phyloP scores from a whole-genome alignment of 345 rosid genomes.

The Eucalyptus tenuipes region DNA sequence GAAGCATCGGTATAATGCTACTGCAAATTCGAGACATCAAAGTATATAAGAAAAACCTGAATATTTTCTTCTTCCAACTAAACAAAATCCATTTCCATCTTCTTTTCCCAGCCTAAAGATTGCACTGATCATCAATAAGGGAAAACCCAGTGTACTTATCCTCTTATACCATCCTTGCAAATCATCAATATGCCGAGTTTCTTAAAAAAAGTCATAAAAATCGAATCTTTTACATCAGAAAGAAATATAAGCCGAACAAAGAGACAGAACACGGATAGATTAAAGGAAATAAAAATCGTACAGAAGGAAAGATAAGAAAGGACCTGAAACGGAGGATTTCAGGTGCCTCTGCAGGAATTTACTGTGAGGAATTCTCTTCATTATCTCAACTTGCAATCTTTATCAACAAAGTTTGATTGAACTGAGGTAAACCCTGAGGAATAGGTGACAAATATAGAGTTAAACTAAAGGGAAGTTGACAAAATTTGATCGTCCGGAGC shows the following conservation, averaged over 20 bases:
- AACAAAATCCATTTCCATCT: background rate
- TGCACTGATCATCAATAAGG: background rate
- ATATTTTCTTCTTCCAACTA: background rate
- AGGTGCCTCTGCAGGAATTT: constrained; percentile 48
- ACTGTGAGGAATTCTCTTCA: constrained; percentile 59
- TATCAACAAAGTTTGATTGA: background rate
- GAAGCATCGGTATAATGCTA: background rate
- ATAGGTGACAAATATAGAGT: too few relatives aligned
- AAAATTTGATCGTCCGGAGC: background rate
- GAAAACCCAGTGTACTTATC: background rate
- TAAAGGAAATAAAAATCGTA: background rate
- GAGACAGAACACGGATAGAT: background rate
- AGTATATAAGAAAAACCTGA: background rate
- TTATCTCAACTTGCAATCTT: background rate
- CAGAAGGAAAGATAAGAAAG: background rate
- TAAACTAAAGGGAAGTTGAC: background rate
- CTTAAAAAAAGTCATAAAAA: background rate
- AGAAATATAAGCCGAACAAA: background rate
- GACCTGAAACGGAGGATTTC: constrained; percentile 8
- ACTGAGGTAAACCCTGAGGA: background rate
- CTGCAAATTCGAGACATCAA: background rate
- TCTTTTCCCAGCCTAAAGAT: background rate
- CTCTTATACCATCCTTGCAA: background rate
- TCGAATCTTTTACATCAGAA: background rate
- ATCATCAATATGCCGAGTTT: background rate